Evolutionary conservation across 768 basidiomycete genomes (phyloP).

Genomic region (Dictyophora rubrovolvata): DNA sequence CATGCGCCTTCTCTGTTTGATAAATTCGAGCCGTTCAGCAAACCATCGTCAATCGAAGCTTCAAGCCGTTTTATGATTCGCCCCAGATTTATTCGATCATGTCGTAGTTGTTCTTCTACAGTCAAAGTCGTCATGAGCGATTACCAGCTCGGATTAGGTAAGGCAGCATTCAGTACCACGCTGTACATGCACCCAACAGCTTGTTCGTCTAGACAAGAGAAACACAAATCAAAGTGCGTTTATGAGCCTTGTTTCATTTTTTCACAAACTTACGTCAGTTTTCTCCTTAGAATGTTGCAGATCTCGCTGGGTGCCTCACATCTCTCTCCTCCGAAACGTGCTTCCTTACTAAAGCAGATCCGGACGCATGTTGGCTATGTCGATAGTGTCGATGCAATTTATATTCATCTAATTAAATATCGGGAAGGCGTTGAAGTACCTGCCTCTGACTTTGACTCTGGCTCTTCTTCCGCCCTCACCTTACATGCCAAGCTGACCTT

Average conservation of each 20-base stretch:
- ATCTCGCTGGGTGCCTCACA: conserved; percentile 69
- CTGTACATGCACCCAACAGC: no score
- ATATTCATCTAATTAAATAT: conserved; percentile 77
- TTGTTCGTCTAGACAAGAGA: no score
- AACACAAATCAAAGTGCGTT: not conserved
- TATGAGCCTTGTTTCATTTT: not conserved
- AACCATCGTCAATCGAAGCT: conserved; percentile 31
- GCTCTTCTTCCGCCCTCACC: conserved; percentile 21
- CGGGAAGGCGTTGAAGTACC: conserved; percentile 32
- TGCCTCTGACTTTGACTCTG: conserved; percentile 31
- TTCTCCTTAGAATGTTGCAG: conserved; percentile 4
- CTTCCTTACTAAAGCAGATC: conserved; percentile 51
- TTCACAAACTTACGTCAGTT: not conserved
- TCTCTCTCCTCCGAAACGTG: conserved; percentile 60
- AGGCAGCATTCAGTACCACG: not conserved
- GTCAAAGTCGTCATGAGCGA: not conserved
- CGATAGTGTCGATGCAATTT: conserved; percentile 67
- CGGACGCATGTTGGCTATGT: conserved; percentile 44
- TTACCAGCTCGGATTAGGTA: not conserved
- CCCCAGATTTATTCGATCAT: conserved; percentile 60
- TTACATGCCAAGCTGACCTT: conserved; percentile 45
- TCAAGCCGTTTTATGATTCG: conserved; percentile 55
- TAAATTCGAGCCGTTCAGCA: conserved; percentile 30
- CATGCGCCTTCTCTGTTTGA: conserved; percentile 24
- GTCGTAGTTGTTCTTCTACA: conserved; percentile 18